These are phyloP conservation scores for Alternaria metachromatica DNA, from an alignment of 2,329 filamentous ascomycete species.

Conservation along the genomic window DNA sequence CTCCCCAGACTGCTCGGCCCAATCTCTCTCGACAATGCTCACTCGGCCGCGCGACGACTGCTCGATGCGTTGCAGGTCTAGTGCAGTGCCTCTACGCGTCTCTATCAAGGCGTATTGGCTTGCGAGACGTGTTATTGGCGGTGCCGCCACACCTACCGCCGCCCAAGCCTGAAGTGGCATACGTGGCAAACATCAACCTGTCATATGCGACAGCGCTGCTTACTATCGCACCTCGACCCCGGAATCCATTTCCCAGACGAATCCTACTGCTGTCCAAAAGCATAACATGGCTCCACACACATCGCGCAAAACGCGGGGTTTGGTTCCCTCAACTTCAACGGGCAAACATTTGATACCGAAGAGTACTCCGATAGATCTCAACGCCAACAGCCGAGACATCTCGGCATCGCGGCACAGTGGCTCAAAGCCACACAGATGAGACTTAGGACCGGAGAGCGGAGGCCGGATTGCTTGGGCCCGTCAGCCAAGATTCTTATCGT, in stretches of 20 bases:
- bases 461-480: conserved; percentile 37
- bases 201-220: conserved; percentile 8
- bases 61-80: conserved; percentile 8
- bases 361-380: conserved; percentile 13
- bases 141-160: conserved; percentile 3
- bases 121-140: conserved; percentile 11
- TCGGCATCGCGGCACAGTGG: conserved; percentile 39
- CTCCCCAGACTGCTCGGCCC: background rate
- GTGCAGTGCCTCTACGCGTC: conserved; percentile 3
- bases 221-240: conserved; percentile 2
- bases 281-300: background rate
- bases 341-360: conserved; percentile 3
- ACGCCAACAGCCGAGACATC: conserved; percentile 33
- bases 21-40: background rate
- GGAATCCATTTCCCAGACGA: background rate
- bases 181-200: conserved; percentile 14
- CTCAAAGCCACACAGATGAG: conserved; percentile 18
- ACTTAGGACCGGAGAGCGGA: conserved; percentile 26
- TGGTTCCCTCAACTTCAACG: conserved; percentile 5
- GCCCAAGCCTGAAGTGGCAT: conserved; percentile 7
- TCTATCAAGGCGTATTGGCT: background rate
- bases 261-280: background rate
- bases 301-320: background rate
- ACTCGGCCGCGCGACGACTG: conserved; percentile 2
- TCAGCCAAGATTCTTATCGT: conserved; percentile 45